These are phyloP conservation scores for Tricholoma terreum DNA, from an alignment of 768 basidiomycete genomes.

Conservation along the genomic window DNA sequence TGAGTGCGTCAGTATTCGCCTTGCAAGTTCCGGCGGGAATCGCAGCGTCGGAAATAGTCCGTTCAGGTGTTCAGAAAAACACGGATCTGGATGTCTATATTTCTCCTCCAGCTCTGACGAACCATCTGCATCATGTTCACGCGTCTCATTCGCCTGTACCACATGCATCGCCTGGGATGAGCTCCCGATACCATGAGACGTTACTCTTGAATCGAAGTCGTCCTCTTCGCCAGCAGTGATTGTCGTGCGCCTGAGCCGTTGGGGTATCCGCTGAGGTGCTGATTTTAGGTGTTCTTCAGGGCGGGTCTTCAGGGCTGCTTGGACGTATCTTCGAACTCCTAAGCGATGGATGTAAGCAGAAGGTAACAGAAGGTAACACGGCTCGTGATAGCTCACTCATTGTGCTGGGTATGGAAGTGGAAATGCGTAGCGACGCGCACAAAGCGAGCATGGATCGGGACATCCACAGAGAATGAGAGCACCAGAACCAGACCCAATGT, in stretches of 20 bases:
- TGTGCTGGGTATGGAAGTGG: constrained; percentile 8
- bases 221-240: constrained; percentile 8
- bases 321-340: constrained; percentile 25
- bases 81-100: constrained; percentile 18
- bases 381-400: constrained; percentile 6
- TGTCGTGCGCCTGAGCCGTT: neutral
- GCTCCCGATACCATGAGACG: neutral
- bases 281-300: constrained; percentile 15
- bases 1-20: constrained; percentile 72
- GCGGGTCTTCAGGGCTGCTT: constrained; percentile 24
- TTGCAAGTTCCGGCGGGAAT: constrained; percentile 69
- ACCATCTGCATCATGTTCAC: constrained; percentile 1
- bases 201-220: constrained; percentile 4
- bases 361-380: neutral
- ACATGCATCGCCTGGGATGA: constrained; percentile 2
- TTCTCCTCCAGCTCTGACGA: constrained; percentile 9
- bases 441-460: constrained; percentile 27
- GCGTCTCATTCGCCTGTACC: neutral
- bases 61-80: constrained; percentile 54
- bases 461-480: constrained; percentile 18
- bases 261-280: constrained; percentile 12
- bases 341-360: neutral
- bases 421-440: constrained; percentile 19
- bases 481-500: constrained; percentile 1
- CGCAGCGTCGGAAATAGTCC: constrained; percentile 60